These are phyloP conservation scores for Pseudogymnoascus sp. DNA, from an alignment of 2,329 filamentous ascomycete species.

Conservation along the genomic window DNA sequence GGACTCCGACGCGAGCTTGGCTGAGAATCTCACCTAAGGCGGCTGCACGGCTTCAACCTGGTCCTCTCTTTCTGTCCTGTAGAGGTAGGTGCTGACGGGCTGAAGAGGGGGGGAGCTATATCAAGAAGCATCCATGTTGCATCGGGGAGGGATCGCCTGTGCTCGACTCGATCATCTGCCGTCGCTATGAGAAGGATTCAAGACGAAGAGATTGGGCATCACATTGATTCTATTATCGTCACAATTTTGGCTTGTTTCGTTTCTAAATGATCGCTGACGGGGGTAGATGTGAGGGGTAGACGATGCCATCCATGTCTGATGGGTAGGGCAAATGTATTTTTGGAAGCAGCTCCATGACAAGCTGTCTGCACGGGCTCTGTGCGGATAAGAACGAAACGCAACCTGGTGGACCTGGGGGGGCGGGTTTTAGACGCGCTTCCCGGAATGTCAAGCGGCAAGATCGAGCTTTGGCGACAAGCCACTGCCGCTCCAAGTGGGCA, in stretches of 20 bases:
- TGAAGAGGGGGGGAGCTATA: background rate
- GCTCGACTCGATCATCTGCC: background rate
- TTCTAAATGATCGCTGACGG: background rate
- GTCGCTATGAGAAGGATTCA: background rate
- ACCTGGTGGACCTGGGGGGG: background rate
- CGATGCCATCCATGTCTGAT: background rate
- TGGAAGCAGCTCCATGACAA: background rate
- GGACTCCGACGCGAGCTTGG: background rate
- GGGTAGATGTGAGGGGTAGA: background rate
- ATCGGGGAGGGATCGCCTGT: background rate
- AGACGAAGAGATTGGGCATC: background rate
- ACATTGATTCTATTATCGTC: background rate
- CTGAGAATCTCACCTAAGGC: background rate
- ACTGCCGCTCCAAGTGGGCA: background rate
- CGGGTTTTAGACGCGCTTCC: background rate
- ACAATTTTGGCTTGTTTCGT: background rate
- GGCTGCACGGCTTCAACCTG: background rate
- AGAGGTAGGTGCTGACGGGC: background rate
- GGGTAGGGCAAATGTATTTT: background rate
- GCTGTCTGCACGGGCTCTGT: background rate
- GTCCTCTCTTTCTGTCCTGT: background rate
- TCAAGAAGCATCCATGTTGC: background rate
- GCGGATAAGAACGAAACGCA: background rate
- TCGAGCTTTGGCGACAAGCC: background rate
- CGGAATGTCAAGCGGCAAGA: background rate